Base-by-base conservation (phyloP, 768 basidiomycete genomes). In the Candolleomyces aberdarensis region DNA sequence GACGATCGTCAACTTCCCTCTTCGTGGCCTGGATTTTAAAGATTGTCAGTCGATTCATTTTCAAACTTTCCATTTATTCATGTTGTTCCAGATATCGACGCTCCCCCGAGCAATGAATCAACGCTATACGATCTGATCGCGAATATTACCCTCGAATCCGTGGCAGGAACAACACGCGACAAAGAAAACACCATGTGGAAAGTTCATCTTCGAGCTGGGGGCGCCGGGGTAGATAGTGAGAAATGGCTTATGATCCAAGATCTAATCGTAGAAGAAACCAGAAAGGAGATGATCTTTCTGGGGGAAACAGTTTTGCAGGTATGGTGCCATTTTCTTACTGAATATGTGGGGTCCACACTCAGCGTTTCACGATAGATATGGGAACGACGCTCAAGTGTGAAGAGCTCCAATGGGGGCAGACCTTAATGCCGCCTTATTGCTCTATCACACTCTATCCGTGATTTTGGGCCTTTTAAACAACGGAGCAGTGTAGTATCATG, bases 201-300 rank as follows among this genome's bases (percentile, higher is more conserved):
- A 73, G 89, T 87, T 31, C 91, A 96, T 74, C 81, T 95, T 55
- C 84, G 89, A 62, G 87, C 86, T 54, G 85, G 85, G 31, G 84
- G 86, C 17, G 88, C 87, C 54, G 88, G 87, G 15, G 90, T 87
- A 40, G 91, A 95, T 63, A 82, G 78, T 54, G 96, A 98, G 74
- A 93, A 90, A 70, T 98, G 97, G 97, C 91, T 92, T 72, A 88
- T 94, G 78, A 89, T 98, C 54, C 94, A 98, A 74, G 96, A 99
- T 77, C 80, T 99, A 60, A 91, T 96, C 62, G 96, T 99, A 10
- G 91, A 94, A 71, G 96, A 98, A 69, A 91, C 93, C n/a, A 81
- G 94, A 61, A 94, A 92, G 74, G 94, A 97, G 70, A 95, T 99
- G 93, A 96, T 99, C 57, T 95, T 97, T 72, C 78, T 99, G 40